Evolutionary conservation across 1,284 basidiomycete species (phyloP), one percentile per base, ranked within the genome.

Genomic region (Moesziomyces globuligerus): DNA sequence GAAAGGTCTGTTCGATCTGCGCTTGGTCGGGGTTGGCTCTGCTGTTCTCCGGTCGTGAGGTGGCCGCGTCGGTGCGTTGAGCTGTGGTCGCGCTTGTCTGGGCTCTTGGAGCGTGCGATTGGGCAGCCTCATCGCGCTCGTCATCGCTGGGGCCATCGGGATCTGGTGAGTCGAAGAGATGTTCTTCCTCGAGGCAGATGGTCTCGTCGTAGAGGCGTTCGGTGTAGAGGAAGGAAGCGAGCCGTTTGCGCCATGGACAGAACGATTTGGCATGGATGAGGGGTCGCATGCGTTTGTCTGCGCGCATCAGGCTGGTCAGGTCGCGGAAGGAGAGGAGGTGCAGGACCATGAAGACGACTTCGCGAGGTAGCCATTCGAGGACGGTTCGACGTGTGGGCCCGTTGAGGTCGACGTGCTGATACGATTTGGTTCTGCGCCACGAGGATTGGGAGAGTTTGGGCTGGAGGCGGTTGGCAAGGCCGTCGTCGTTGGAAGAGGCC

Each of bases 281-380:
- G 6, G 75, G 72, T 9, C 72, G 61, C 4, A 77, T 34, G 20
- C 75, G 48, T 34, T 60, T 62, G 51, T 77, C 75, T 13, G 66
- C 74, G 25, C 70, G 56, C 7, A 62, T n/a, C 13, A 72, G 54
- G 45, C 43, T 62, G 40, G 69, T 53, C 8, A 69, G 52, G 32
- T 78, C 76, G 20, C 42, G 52, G 13, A 73, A 68, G 15, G 69
- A 71, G 17, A 78, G 56, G 34, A 68, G 56, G 25, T 64, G 55
- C 1, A 78, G 67, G 32, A 69, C 52, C 45, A 66, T 69, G 37
- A 76, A 71, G 26, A 76, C 72, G 17, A 72, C 57, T 37, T 72
- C 69, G 34, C 72, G 64, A 34, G 72, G 71, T 17, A 78, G 72
- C 60, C 75, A 77, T 51, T 77, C 75, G 23, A 77, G 72, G 6